Evolutionary conservation across 768 basidiomycete genomes (phyloP), one percentile per base, ranked within the genome.

Genomic region (Boletus subparvulus): DNA sequence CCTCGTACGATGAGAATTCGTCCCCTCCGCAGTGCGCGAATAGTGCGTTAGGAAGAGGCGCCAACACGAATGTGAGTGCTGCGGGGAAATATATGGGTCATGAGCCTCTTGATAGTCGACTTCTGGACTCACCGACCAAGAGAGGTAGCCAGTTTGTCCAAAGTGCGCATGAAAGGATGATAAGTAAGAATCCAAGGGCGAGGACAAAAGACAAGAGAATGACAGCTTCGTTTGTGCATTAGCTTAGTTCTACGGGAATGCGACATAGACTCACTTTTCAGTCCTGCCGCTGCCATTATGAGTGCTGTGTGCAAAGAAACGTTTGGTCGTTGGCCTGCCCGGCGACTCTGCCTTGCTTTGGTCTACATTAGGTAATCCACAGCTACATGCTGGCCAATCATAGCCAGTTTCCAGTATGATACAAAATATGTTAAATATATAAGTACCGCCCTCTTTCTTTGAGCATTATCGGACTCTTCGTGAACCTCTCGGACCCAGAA

Each of bases 91-190:
- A 36, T 40, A 35, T 59, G 42, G 41, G 28, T 51, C 40, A 24
- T 21, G 32, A 16, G 19, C 21, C 35, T 21, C 26, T 17, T 1
- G 17, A 41, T n/a, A 24, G 47, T 19, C 35, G 40, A 35, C 26
- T n/a, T 4, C 12, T 16, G 8, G 19, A 78, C 90, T 60, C 64
- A 97, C 97, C 97, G 61, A 98, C 96, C 61, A 98, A 81, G 49
- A 99, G 80, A 35, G 97, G 97, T 21, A 98, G 80, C 97, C 97
- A 99, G 72, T 99, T 99, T 14, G 85, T 77, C 88, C 89, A 98
- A 32, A 98, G 77, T 8, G 97, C 97, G 70, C 97, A 98, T 2
- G 93, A 93, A 24, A 99, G 86, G 72, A 99, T 99, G 68, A 98
- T 92, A 68, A 98, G 84, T 55, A 99, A 77, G 78, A 99, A 99